Conservation (phyloP, 2,329 filamentous ascomycete species). For the Monosporascus sp. region DNA sequence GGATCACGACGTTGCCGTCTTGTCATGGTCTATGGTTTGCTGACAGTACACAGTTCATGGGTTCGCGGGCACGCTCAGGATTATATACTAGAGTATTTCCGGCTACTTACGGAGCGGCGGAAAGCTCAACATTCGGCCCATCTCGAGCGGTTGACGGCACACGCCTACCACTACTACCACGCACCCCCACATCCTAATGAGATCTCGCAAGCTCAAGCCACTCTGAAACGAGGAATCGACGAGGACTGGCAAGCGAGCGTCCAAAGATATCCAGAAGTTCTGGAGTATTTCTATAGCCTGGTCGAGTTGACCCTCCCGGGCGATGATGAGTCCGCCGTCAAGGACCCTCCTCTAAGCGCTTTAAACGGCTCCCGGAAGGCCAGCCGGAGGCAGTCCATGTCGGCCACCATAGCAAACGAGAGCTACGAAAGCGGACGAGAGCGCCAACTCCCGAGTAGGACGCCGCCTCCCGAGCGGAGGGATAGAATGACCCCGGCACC, state of each 20-base stretch:
- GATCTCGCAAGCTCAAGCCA: slow-evolving; percentile 57
- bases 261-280: slow-evolving; percentile 71
- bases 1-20: background rate
- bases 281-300: slow-evolving; percentile 73
- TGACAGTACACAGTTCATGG: slow-evolving; percentile 45
- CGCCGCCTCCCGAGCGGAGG: slow-evolving; percentile 31
- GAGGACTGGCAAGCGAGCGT: slow-evolving; percentile 74
- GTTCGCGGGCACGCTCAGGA: slow-evolving; percentile 61
- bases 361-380: slow-evolving; percentile 43
- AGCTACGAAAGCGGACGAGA: slow-evolving; percentile 27
- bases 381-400: slow-evolving; percentile 28
- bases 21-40: slow-evolving; percentile 3
- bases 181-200: slow-evolving; percentile 54
- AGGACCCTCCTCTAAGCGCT: slow-evolving; percentile 54
- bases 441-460: slow-evolving; percentile 22
- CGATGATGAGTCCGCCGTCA: slow-evolving; percentile 55
- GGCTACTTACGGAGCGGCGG: slow-evolving; percentile 54
- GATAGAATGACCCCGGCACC: slow-evolving; percentile 34
- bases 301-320: slow-evolving; percentile 60
- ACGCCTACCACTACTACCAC: slow-evolving; percentile 53
- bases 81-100: slow-evolving; percentile 62
- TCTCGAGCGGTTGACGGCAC: slow-evolving; percentile 49
- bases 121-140: slow-evolving; percentile 51
- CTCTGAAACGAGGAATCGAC: slow-evolving; percentile 68
- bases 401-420: slow-evolving; percentile 27